Conservation (phyloP, 1,284 basidiomycete species). For the Cryptococcus deneoformans region DNA sequence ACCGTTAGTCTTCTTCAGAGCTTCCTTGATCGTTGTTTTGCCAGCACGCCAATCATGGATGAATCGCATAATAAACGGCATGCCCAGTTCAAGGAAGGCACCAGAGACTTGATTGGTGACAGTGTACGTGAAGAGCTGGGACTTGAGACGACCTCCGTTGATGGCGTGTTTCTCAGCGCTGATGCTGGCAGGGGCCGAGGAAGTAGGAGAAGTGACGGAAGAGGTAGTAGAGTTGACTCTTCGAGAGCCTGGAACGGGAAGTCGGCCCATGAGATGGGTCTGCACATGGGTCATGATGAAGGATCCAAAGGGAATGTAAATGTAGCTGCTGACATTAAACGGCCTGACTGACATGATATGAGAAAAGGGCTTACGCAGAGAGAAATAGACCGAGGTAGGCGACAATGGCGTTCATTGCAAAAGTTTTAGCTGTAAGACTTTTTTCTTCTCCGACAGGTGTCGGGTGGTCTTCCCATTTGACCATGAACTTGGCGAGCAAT, state of each 20-base stretch:
- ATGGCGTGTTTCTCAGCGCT: conserved; percentile 47
- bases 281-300: conserved; percentile 66
- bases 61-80: conserved; percentile 74
- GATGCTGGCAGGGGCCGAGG: conserved; percentile 6
- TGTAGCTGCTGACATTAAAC: conserved; percentile 52
- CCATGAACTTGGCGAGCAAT: conserved; percentile 64
- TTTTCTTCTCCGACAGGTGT: conserved; percentile 72
- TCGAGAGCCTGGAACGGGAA: background rate
- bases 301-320: conserved; percentile 89
- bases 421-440: conserved; percentile 87
- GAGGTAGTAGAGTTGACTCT: background rate
- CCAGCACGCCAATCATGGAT: conserved; percentile 57
- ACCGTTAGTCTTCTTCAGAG: conserved; percentile 19
- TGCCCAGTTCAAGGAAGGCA: conserved; percentile 75
- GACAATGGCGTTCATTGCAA: conserved; percentile 81
- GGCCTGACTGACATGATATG: background rate
- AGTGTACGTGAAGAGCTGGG: conserved; percentile 89
- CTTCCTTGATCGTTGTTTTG: conserved; percentile 37
- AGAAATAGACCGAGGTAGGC: conserved; percentile 82
- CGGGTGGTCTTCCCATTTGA: conserved; percentile 87
- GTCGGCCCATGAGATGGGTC: conserved; percentile 35
- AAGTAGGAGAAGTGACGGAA: background rate
- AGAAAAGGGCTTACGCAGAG: conserved; percentile 55
- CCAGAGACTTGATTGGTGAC: conserved; percentile 89
- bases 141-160: conserved; percentile 66